Evolutionary conservation across 2,329 filamentous ascomycete genomes (phyloP).

Genomic region (Rachicladosporium sp.): DNA sequence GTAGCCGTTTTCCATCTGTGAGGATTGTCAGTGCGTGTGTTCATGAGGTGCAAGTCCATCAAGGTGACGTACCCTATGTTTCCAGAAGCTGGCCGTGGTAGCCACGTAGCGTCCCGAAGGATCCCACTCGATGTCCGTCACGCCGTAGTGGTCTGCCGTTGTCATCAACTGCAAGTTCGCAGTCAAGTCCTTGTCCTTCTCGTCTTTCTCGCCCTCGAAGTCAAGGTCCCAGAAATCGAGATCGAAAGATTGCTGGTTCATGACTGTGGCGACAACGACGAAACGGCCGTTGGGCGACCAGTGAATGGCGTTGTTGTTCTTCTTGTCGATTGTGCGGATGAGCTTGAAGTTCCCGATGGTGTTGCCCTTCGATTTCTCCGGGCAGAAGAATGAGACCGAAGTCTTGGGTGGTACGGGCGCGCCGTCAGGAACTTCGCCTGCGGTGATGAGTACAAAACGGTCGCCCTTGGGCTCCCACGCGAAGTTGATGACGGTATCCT

Average conservation of each 20-base stretch:
- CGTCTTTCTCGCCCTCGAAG: slow-evolving; percentile 92
- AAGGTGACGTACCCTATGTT: slow-evolving; percentile 63
- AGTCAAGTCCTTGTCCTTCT: slow-evolving; percentile 83
- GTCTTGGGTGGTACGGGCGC: slow-evolving; percentile 87
- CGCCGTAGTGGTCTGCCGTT: slow-evolving; percentile 86
- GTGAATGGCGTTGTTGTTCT: slow-evolving; percentile 99
- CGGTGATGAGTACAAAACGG: slow-evolving; percentile 93
- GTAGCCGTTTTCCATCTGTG: slow-evolving; percentile 96
- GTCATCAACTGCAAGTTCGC: slow-evolving; percentile 94
- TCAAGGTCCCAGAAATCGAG: slow-evolving; percentile 97
- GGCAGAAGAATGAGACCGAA: slow-evolving; percentile 87
- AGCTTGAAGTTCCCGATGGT: slow-evolving; percentile 89
- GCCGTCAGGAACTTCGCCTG: slow-evolving; percentile 65
- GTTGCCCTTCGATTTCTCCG: slow-evolving; percentile 79
- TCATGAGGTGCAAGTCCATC: not conserved
- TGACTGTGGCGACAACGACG: slow-evolving; percentile 84
- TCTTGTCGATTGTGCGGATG: slow-evolving; percentile 90
- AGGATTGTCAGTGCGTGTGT: slow-evolving; percentile 6
- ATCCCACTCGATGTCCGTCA: slow-evolving; percentile 97
- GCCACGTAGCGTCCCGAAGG: slow-evolving; percentile 90
- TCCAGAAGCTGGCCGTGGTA: slow-evolving; percentile 88
- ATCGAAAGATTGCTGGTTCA: slow-evolving; percentile 85
- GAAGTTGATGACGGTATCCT: slow-evolving; percentile 98
- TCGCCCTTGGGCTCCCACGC: slow-evolving; percentile 98
- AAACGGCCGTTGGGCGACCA: slow-evolving; percentile 95